phyloP scores from a whole-genome alignment of 495 filamentous ascomycete species.

The Penicillium steckii region DNA sequence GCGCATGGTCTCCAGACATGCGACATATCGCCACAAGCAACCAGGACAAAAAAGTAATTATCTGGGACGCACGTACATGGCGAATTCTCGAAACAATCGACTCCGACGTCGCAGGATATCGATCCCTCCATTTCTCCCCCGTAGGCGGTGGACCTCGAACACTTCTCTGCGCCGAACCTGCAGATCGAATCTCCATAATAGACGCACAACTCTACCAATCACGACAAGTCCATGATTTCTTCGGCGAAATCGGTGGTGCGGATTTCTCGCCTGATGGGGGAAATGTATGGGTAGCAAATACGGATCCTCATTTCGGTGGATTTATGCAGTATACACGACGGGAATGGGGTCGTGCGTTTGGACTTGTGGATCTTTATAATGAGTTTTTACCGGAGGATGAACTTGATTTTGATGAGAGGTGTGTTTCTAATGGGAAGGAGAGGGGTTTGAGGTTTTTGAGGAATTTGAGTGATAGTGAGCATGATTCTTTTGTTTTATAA shows the following conservation, averaged over 20 bases:
- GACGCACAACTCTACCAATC: conserved; percentile 66
- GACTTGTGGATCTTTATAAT: conserved; percentile 28
- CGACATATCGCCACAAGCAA: conserved; percentile 86
- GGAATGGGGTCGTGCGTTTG: conserved; percentile 40
- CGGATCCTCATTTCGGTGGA: conserved; percentile 74
- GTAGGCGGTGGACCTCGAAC: conserved; percentile 71
- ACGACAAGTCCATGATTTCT: conserved; percentile 78
- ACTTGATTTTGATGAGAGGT: conserved; percentile 36
- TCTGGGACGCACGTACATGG: conserved; percentile 85
- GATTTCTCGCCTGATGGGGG: conserved; percentile 70
- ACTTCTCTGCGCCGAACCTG: conserved; percentile 77
- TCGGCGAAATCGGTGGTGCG: conserved; percentile 81
- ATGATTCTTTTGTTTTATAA: conserved; percentile 36
- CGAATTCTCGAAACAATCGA: conserved; percentile 60
- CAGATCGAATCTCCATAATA: conserved; percentile 78
- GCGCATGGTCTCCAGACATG: conserved; percentile 88
- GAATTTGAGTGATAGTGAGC: conserved; percentile 33
- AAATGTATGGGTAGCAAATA: conserved; percentile 70
- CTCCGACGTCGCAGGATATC: conserved; percentile 75
- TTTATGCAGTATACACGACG: conserved; percentile 72
- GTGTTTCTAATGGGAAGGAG: conserved; percentile 33
- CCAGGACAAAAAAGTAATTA: conserved; percentile 79
- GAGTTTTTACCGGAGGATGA: conserved; percentile 40
- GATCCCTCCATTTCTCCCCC: conserved; percentile 79
- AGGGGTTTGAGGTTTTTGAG: conserved; percentile 33